Evolutionary conservation across 2,329 filamentous ascomycete species (phyloP).

Genomic region (Alternaria sp.): DNA sequence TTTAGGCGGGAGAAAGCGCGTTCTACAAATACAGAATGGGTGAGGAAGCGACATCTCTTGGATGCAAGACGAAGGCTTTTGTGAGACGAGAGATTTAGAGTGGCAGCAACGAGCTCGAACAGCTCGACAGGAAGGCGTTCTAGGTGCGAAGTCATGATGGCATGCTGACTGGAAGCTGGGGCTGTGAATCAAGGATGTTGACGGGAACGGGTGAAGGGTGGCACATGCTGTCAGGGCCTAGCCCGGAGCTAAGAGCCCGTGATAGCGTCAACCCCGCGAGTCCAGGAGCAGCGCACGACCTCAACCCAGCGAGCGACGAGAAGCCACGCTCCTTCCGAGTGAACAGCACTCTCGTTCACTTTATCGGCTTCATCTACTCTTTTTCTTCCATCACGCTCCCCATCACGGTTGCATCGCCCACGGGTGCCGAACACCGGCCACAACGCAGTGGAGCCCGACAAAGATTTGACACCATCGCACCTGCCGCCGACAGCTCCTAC

Average conservation of each 20-base stretch:
- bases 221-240: background rate
- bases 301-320: background rate
- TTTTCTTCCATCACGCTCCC: conserved; percentile 4
- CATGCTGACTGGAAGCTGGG: background rate
- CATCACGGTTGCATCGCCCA: background rate
- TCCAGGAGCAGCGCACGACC: background rate
- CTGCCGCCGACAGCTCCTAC: background rate
- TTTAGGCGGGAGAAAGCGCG: conserved; percentile 28
- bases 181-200: background rate
- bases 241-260: conserved; percentile 4
- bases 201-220: background rate
- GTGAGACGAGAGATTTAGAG: conserved; percentile 23
- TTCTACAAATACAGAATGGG: conserved; percentile 28
- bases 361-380: background rate
- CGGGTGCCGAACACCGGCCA: conserved; percentile 3
- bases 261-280: conserved; percentile 16
- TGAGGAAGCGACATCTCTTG: conserved; percentile 27
- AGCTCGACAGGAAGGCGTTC: conserved; percentile 40
- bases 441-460: conserved; percentile 4
- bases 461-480: background rate
- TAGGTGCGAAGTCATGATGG: conserved; percentile 28
- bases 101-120: conserved; percentile 29
- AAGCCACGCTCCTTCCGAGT: conserved; percentile 16
- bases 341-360: background rate
- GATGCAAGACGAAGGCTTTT: conserved; percentile 33